These are phyloP conservation scores for Leishmania tropica DNA, from an alignment of 208 protist genomes.

Conservation along the genomic window DNA sequence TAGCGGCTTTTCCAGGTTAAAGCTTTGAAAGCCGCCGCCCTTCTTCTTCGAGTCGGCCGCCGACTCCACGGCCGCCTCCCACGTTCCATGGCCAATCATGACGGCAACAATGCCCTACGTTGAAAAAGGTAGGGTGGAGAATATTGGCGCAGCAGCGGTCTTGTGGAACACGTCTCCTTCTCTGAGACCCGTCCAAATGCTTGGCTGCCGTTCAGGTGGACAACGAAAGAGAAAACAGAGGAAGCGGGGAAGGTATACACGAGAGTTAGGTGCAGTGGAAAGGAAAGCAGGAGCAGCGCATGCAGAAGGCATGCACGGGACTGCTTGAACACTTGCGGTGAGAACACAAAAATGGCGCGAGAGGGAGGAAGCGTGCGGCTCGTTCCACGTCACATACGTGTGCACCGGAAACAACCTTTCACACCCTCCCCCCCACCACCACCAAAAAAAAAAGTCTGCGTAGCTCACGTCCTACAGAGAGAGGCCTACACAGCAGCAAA, in stretches of 20 bases:
- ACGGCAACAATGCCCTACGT: background rate
- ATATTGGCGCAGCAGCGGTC: background rate
- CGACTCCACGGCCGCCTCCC: constrained; percentile 72
- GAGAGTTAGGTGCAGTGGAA: background rate
- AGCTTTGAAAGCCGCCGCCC: constrained; percentile 85
- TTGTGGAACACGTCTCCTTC: background rate
- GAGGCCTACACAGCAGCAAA: background rate
- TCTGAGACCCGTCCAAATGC: background rate
- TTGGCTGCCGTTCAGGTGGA: background rate
- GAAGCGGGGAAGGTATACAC: background rate
- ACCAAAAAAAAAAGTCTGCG: no score
- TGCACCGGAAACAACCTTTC: no score
- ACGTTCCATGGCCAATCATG: constrained; percentile 71
- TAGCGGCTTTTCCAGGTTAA: constrained; percentile 92
- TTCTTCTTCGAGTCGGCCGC: constrained; percentile 69
- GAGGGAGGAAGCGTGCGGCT: background rate
- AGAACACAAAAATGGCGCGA: background rate
- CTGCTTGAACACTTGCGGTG: background rate
- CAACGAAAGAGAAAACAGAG: background rate
- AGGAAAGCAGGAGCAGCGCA: background rate
- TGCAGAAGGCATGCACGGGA: background rate
- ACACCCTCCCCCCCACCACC: no score
- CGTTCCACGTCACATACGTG: no score
- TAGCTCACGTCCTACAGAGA: background rate
- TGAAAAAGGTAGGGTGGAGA: background rate